phyloP scores from a whole-genome alignment of 805 yeast species.

The Suhomyces sp. region DNA sequence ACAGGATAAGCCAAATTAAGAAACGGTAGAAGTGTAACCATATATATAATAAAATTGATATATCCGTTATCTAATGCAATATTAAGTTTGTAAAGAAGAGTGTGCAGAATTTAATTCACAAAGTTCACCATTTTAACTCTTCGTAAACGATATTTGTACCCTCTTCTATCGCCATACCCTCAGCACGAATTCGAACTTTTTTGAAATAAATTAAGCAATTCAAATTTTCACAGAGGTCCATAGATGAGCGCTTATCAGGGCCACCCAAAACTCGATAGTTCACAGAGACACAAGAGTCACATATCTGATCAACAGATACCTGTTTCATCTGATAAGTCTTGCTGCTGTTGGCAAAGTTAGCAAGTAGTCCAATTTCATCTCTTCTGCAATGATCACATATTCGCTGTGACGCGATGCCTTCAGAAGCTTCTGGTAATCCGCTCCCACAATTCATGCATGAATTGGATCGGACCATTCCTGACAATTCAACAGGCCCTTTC shows the following conservation, averaged over 20 bases:
- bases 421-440: constrained; percentile 4
- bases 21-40: too few relatives aligned
- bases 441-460: constrained; percentile 31
- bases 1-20: constrained; percentile 12
- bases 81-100: too few relatives aligned
- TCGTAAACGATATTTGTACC: neutral
- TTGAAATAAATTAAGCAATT: constrained; percentile 67
- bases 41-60: too few relatives aligned
- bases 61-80: too few relatives aligned
- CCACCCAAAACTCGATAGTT: constrained; percentile 17
- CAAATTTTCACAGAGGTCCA: constrained; percentile 50
- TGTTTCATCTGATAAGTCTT: constrained; percentile 16
- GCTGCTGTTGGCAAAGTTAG: constrained; percentile 25
- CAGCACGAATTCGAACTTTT: constrained; percentile 42
- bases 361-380: constrained; percentile 36
- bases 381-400: constrained; percentile 21
- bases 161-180: constrained; percentile 1
- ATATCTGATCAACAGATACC: constrained; percentile 12
- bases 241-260: constrained; percentile 7
- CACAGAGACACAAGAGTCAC: constrained; percentile 21
- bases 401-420: too few relatives aligned
- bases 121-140: constrained; percentile 10
- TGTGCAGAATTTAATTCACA: too few relatives aligned
- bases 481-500: neutral
- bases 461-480: constrained; percentile 11